Evolutionary conservation across 2,329 filamentous ascomycete genomes (phyloP), one percentile per base, ranked within the genome.

Genomic region (Aureobasidium melanogenum): DNA sequence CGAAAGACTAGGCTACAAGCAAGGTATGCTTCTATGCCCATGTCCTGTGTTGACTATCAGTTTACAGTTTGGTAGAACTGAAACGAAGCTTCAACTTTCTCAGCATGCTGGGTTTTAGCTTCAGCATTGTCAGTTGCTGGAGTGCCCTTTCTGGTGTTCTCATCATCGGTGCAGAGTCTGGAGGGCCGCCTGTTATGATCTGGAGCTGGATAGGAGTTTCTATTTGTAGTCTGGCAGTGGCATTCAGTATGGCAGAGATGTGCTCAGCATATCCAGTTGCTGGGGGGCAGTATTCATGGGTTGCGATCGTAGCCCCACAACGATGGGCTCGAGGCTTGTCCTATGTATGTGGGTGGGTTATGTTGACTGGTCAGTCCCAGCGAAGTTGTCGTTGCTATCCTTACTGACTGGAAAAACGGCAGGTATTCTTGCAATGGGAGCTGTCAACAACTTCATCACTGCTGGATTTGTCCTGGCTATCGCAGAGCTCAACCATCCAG

Each of bases 81-180:
- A 82, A 82, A 67, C 79, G 82, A 9, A 80, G 76, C 8, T 84
- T 84, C 65, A 75, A 79, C 10, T 69, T 83, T 5, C 64, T 84
- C 30, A 81, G 81, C 38, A 84, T 84, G 80, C 75, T 84, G 36
- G 82, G 80, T 0, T 84, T 84, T 70, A 79, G 76, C 47, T 84
- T 85, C 69, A 79, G 76, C 62, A 81, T 84, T 48, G 80, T 85
- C 46, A 83, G 82, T 36, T 80, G 75, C 67, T 84, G 82, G 82
- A 81, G 79, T 32, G 82, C 82, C 4, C 70, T 84, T 3, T 78
- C 77, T 50, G 82, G 82, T 36, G 80, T 82, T 0, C 75, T 85
- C 44, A 81, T 82, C 56, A 77, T 83, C 34, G 82, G 81, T 7
- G 78, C 83, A 15, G 77, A 77, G 61, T 77, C 80, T 38, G 82